Conservation (phyloP, 768 basidiomycete genomes). For the Mycena floridula region DNA sequence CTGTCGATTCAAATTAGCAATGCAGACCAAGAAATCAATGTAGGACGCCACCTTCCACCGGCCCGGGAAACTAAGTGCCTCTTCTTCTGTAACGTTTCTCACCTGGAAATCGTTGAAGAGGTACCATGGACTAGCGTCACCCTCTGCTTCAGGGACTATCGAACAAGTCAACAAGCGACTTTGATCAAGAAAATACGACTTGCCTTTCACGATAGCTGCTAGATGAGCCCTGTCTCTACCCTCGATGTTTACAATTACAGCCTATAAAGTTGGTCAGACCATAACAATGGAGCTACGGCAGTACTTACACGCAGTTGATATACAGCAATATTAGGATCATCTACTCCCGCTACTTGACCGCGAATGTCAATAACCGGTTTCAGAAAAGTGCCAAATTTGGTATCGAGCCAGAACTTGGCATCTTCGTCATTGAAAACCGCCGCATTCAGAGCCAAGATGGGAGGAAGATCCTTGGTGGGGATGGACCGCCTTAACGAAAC, state of each 20-base stretch:
- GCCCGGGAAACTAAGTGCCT: constrained; percentile 83
- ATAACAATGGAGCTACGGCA: background rate
- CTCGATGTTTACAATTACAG: constrained; percentile 75
- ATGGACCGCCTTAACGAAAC: constrained; percentile 69
- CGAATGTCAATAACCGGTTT: constrained; percentile 46
- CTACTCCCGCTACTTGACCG: constrained; percentile 53
- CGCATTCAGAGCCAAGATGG: constrained; percentile 83
- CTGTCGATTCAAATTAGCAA: constrained; percentile 29
- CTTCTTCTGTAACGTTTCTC: constrained; percentile 73
- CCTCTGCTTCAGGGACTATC: constrained; percentile 67
- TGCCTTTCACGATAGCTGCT: constrained; percentile 83
- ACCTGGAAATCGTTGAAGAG: constrained; percentile 98
- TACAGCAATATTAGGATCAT: constrained; percentile 46
- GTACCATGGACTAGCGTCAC: constrained; percentile 65
- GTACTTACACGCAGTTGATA: constrained; percentile 71
- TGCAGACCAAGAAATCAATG: background rate
- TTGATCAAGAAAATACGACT: constrained; percentile 10
- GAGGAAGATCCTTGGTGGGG: constrained; percentile 62
- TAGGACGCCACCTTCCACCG: constrained; percentile 75
- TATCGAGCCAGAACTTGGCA: constrained; percentile 71
- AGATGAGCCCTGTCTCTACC: constrained; percentile 74
- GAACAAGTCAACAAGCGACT: background rate
- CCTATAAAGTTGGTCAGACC: constrained; percentile 32
- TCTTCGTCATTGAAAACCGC: constrained; percentile 73
- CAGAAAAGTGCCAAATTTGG: constrained; percentile 52